Evolutionary conservation across 768 basidiomycete genomes (phyloP), one percentile per base, ranked within the genome.

Genomic region (Tricholoma furcatifolium): DNA sequence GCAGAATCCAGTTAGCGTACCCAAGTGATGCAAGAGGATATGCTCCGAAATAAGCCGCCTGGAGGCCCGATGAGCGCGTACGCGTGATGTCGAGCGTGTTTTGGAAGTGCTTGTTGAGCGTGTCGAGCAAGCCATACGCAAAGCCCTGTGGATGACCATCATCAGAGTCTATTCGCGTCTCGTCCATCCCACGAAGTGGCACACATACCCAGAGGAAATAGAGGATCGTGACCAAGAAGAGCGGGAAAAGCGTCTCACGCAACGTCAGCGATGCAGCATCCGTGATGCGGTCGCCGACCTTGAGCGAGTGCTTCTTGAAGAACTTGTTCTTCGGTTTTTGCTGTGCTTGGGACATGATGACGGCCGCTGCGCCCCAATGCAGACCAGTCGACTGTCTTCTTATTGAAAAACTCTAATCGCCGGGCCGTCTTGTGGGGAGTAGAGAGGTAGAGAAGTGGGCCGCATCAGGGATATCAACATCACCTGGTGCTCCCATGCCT

Each of bases 51-150:
- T 70, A 70, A 6, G 69, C 69, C 0, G 68, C 69, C 55, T 70
- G 69, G 6, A 70, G 61, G 3, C 69, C 69, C 1, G 68, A 69
- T 9, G 69, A 70, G 17, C 68, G 66, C 10, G 69, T 69, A 3
- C 68, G 62, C 2, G 69, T 70, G 14, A 70, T 69, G 6, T 53
- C 61, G 24, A 70, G 63, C 0, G 68, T 69, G 46, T 43, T 57
- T 54, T 70, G 69, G 51, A 70, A 70, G 41, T 70, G 69, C 42
- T 69, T 69, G 62, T 70, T 70, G 18, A 70, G 56, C 0, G 68
- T 69, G 44, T 70, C 69, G 9, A 70, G 62, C 21, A 69, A 57
- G 2, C 69, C 69, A 44, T 70, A 69, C 0, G 69, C 69, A 30
- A 70, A 70, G 3, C 69, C 69, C 69, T 68, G 23, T 4, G 42